These are phyloP conservation scores for Sclerotinia minor DNA, from an alignment of 2,329 filamentous ascomycete genomes.

Conservation along the genomic window DNA sequence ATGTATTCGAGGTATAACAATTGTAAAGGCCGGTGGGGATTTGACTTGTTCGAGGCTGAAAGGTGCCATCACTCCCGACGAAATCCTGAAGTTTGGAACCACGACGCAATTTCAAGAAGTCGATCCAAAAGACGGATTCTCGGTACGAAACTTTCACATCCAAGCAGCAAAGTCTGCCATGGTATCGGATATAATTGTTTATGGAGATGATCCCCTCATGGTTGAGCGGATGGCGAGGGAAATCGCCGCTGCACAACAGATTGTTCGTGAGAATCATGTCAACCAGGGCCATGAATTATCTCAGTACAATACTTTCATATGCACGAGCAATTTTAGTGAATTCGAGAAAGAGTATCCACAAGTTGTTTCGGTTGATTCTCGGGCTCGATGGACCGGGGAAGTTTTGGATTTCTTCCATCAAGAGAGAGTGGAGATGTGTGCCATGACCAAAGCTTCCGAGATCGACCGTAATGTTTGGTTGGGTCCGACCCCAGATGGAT, in stretches of 20 bases:
- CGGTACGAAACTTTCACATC: constrained; percentile 95
- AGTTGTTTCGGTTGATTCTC: constrained; percentile 73
- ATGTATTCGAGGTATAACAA: constrained; percentile 76
- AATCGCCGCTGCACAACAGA: constrained; percentile 73
- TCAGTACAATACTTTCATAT: constrained; percentile 83
- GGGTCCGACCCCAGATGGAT: constrained; percentile 75
- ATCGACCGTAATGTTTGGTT: constrained; percentile 89
- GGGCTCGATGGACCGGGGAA: constrained; percentile 70
- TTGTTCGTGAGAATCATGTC: constrained; percentile 69
- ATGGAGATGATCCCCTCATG: constrained; percentile 69
- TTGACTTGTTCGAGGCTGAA: constrained; percentile 74
- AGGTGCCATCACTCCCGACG: constrained; percentile 79
- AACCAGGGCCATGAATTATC: constrained; percentile 55
- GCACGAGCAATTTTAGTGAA: constrained; percentile 61
- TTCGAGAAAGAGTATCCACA: constrained; percentile 71
- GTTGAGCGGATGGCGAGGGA: constrained; percentile 64
- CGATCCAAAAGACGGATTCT: constrained; percentile 88
- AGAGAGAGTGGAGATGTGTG: constrained; percentile 89
- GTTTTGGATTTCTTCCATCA: constrained; percentile 87
- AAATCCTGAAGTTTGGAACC: constrained; percentile 59
- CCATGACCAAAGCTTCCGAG: constrained; percentile 86
- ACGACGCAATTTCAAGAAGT: constrained; percentile 66
- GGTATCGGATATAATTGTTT: constrained; percentile 89
- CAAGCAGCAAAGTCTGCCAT: constrained; percentile 85
- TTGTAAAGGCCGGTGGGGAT: constrained; percentile 88